phyloP scores from a whole-genome alignment of 2,329 filamentous ascomycete species.

The Trichoderma polysporum region DNA sequence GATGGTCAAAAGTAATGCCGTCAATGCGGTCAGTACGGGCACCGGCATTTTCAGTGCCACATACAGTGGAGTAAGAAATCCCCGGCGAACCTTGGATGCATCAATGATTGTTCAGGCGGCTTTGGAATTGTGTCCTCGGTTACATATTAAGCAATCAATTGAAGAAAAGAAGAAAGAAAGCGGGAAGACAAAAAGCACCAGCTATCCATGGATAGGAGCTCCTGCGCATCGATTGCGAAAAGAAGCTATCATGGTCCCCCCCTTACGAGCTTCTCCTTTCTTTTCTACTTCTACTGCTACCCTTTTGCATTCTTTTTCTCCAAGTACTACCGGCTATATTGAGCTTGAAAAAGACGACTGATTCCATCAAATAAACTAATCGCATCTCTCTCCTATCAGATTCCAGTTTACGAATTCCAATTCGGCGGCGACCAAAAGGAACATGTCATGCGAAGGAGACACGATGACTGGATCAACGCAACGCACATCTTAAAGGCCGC shows the following conservation, averaged over 20 bases:
- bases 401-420: slow-evolving; percentile 92
- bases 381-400: slow-evolving; percentile 49
- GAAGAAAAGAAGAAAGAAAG: background rate
- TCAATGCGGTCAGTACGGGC: slow-evolving; percentile 37
- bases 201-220: background rate
- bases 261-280: background rate
- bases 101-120: background rate
- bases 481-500: slow-evolving; percentile 97
- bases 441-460: slow-evolving; percentile 93
- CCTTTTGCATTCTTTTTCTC: background rate
- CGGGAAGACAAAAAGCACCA: background rate
- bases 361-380: slow-evolving; percentile 3
- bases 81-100: background rate
- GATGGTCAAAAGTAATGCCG: too few relatives aligned
- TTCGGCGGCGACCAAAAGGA: slow-evolving; percentile 73
- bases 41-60: slow-evolving; percentile 66
- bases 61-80: slow-evolving; percentile 61
- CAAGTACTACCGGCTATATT: background rate
- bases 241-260: background rate
- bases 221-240: background rate
- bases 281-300: background rate
- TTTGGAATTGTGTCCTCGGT: background rate
- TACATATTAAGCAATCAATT: background rate
- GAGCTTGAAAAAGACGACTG: background rate
- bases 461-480: slow-evolving; percentile 99